Evolutionary conservation across 176 grass and related monocot species (phyloP), one percentile per base, ranked within the genome.

Genomic region (Eragrostis curvula): DNA sequence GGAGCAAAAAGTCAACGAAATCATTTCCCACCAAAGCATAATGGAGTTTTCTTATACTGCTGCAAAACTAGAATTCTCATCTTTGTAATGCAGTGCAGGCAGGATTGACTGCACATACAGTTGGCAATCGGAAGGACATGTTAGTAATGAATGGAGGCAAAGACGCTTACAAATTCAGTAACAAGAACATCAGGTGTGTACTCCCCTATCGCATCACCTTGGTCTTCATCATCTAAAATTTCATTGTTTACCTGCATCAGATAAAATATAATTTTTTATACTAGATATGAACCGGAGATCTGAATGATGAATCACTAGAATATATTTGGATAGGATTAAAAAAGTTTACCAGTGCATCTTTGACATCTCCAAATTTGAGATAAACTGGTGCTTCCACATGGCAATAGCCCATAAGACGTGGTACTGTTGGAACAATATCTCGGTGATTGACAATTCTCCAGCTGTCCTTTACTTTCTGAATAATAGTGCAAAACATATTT

Each of bases 391-490:
- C 70, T 73, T 91, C 88, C 79, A 98, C 95, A 85, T 98, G 95
- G 79, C 95, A 98, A 82, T 98, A 98, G 39, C 96, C 96, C 96
- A 98, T 95, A 71, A 95, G 90, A 76, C 92, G 96, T 77, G 92
- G 96, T 7, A 98, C 96, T 28, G 96, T 93, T 81, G 96, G 92
- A 87, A 98, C 94, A 68, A 98, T 98, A 87, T 95, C 96, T 86
- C 92, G 86, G 62, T 98, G 92, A 79, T 98, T 98, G 57, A 98
- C 90, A 79, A 98, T 71, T 88, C 95, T 92, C 95, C 95, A 98
- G 68, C 95, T 98, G 88, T 98, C 90, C 83, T 91, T 98, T 66
- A 98, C 95, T 81, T 89, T 98, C 95, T 98, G 84, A 75, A 82
- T 50, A 81, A 53, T 89, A 75, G 58, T 29, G 18, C 45, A 88